Conservation (phyloP, 1,139 yeast genomes). For the Candida pseudoviswanathii region DNA sequence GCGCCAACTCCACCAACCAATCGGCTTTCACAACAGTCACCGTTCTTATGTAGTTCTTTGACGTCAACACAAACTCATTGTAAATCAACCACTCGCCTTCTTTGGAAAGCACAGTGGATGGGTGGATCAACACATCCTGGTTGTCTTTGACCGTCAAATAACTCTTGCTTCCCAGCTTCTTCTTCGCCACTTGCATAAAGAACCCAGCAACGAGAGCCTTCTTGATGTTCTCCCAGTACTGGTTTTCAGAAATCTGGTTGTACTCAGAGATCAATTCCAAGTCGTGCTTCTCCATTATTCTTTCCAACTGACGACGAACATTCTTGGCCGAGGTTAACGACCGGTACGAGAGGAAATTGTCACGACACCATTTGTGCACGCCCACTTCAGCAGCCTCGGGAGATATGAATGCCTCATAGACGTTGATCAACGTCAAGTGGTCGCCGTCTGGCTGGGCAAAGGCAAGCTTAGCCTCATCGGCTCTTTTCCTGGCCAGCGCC, state of each 20-base stretch:
- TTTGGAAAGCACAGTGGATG: conserved; percentile 83
- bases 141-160: conserved; percentile 91
- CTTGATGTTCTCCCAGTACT: conserved; percentile 75
- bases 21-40: conserved; percentile 92
- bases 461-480: conserved; percentile 85
- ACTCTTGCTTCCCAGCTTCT: conserved; percentile 68
- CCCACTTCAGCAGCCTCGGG: conserved; percentile 67
- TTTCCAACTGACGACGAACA: conserved; percentile 78
- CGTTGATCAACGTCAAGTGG: conserved; percentile 87
- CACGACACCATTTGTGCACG: conserved; percentile 84
- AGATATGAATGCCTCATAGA: conserved; percentile 78
- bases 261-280: conserved; percentile 73
- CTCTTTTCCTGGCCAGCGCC: conserved; percentile 80
- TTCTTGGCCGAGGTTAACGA: conserved; percentile 82
- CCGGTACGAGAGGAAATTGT: conserved; percentile 81
- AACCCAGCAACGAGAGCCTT: conserved; percentile 92
- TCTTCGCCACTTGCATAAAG: conserved; percentile 97
- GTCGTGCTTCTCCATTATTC: conserved; percentile 83
- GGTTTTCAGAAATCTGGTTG: conserved; percentile 65
- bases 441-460: conserved; percentile 97
- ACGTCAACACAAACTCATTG: conserved; percentile 92
- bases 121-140: conserved; percentile 93
- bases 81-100: conserved; percentile 93
- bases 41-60: conserved; percentile 91
- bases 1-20: conserved; percentile 87